Evolutionary conservation across 768 basidiomycete species (phyloP).

Genomic region (Mrakia frigida): DNA sequence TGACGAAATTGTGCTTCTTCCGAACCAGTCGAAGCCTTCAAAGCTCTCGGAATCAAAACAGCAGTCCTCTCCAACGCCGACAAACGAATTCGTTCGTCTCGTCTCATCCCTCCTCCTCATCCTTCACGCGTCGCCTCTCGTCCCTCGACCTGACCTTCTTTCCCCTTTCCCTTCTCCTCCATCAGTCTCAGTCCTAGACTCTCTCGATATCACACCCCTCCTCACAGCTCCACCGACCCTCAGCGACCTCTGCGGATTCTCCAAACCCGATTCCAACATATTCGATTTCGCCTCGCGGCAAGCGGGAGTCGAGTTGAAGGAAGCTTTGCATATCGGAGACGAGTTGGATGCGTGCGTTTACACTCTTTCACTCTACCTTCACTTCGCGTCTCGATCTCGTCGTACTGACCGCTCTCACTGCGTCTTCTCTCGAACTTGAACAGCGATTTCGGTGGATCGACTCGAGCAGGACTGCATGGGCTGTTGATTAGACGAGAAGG

Average conservation of each 20-base stretch:
- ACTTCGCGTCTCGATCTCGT: too few relatives aligned
- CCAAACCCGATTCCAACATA: conserved; percentile 24
- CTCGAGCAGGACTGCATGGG: conserved; percentile 6
- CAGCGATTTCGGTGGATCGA: conserved; percentile 25
- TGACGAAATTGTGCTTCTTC: too few relatives aligned
- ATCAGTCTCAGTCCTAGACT: conserved; percentile 25
- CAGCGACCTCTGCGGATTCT: conserved; percentile 16
- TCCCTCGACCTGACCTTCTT: neutral
- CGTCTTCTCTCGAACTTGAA: neutral
- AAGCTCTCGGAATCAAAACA: conserved; percentile 8
- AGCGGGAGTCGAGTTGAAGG: neutral
- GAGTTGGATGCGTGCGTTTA: conserved; percentile 24
- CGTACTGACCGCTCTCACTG: too few relatives aligned
- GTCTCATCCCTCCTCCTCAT: neutral
- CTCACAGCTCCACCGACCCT: conserved; percentile 26
- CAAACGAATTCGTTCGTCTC: conserved; percentile 25
- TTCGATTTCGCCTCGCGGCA: neutral
- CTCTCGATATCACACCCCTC: conserved; percentile 13
- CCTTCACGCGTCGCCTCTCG: neutral
- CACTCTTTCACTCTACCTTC: neutral
- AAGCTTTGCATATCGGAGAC: conserved; percentile 27
- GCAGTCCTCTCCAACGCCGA: conserved; percentile 30
- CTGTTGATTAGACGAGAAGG: conserved; percentile 20
- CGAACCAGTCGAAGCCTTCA: neutral
- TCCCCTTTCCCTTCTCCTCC: neutral